Base-by-base conservation (phyloP, 129 eudicot genomes). In the Tagetes patula region DNA sequence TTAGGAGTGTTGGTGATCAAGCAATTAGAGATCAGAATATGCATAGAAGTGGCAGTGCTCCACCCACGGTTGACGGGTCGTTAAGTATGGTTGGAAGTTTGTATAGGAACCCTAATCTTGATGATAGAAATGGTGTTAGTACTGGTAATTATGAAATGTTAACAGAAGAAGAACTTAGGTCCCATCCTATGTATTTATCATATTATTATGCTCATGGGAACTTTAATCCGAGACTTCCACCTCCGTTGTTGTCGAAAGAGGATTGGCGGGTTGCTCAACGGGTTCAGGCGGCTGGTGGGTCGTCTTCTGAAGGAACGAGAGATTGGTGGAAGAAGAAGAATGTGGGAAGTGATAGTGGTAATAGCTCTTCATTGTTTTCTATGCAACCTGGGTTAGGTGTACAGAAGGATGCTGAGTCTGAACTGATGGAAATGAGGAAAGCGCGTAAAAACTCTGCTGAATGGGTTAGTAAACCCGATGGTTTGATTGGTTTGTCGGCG, bases 31-130 rank as follows among this genome's bases (percentile, higher is more conserved):
- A 82, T 59, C 65, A 79, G 65, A 78, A 85, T 73, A 79, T 84
- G 67, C 75, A 70, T 7, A 75, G 97, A 72, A 92, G 97, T 71
- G 97, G 97, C 0, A 92, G 97, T 75, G 97, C 97, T 7, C 97
- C 97, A 0, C 96, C 96, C 0, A 88, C 96, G 27, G 91, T 88
- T 2, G 93, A 92, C 32, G 97, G 97, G 14, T 85, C 97, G 0
- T 85, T 85, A 67, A 82, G 69, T 12, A 86, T 93, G 0, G 89
- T 81, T 12, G 93, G 91, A 62, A 86, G 85, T 76, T 80, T 91
- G 63, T 82, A 84, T 73, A 82, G 79, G 32, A 75, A 73, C 74
- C 72, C 83, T 9, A 71, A 79, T 86, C 73, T 49, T 30, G 50
- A 80, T 32, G 53, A 70, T 66, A 56, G 73, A 37, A 62, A 77